phyloP scores from a whole-genome alignment of 2,329 filamentous ascomycete species.

The Trichoderma sp. region DNA sequence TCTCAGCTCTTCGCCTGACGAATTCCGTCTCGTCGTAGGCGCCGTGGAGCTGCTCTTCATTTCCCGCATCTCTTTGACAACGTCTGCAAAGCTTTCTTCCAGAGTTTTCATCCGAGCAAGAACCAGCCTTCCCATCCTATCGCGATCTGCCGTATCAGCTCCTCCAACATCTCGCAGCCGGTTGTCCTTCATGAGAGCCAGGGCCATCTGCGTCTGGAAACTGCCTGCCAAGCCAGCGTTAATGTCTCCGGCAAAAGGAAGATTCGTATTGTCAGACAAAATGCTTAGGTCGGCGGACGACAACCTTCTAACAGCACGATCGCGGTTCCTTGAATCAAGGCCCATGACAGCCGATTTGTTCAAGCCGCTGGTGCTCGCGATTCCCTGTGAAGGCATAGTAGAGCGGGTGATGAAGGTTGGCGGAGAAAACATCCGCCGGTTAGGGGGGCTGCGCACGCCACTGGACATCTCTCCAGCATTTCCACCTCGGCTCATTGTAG shows the following conservation, averaged over 20 bases:
- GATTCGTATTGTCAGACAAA: slow-evolving; percentile 68
- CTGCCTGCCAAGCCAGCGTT: slow-evolving; percentile 70
- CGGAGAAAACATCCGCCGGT: slow-evolving; percentile 47
- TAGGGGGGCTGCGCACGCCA: slow-evolving; percentile 51
- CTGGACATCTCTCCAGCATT: slow-evolving; percentile 35
- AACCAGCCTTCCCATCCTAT: slow-evolving; percentile 79
- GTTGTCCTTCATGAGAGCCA: slow-evolving; percentile 64
- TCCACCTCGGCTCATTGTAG: slow-evolving; percentile 40
- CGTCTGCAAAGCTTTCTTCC: slow-evolving; percentile 86
- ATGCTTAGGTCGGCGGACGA: slow-evolving; percentile 74
- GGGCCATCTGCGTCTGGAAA: slow-evolving; percentile 80
- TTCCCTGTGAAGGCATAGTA: slow-evolving; percentile 49
- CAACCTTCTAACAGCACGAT: slow-evolving; percentile 47
- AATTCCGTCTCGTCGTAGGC: slow-evolving; percentile 56
- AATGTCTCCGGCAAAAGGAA: slow-evolving; percentile 60
- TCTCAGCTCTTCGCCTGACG: slow-evolving; percentile 50
- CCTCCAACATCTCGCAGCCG: slow-evolving; percentile 54
- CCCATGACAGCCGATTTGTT: slow-evolving; percentile 54
- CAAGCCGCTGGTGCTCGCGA: slow-evolving; percentile 42
- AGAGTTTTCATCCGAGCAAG: slow-evolving; percentile 90
- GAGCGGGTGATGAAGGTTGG: slow-evolving; percentile 60
- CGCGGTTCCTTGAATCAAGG: slow-evolving; percentile 51
- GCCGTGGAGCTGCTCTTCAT: slow-evolving; percentile 55
- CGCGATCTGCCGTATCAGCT: slow-evolving; percentile 52
- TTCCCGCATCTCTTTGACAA: slow-evolving; percentile 78